phyloP scores from a whole-genome alignment of 495 filamentous ascomycete species.

The Aspergillus egyptiacus region DNA sequence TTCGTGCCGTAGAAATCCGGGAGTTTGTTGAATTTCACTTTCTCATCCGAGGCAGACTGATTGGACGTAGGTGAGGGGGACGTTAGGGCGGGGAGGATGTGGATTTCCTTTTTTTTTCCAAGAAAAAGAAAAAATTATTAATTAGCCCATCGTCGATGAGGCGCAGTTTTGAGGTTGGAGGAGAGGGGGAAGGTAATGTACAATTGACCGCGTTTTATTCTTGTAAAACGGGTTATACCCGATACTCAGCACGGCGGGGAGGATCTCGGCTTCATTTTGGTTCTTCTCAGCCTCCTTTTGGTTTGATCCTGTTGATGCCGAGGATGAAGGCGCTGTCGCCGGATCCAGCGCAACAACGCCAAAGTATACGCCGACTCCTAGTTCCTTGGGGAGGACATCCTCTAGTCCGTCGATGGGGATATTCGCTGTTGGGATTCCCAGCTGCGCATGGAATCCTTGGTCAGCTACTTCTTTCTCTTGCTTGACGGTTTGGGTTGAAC shows the following conservation, averaged over 20 bases:
- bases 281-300: background rate
- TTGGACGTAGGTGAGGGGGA: constrained; percentile 43
- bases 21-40: constrained; percentile 35
- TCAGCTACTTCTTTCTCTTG: background rate
- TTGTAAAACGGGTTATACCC: constrained; percentile 97
- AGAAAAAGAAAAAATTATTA: background rate
- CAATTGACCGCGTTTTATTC: constrained; percentile 70
- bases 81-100: constrained; percentile 62
- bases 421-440: constrained; percentile 96
- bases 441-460: constrained; percentile 32
- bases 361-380: constrained; percentile 82
- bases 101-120: constrained; percentile 60
- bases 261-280: constrained; percentile 46
- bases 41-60: no score
- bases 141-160: background rate
- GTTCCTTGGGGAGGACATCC: constrained; percentile 53
- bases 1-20: constrained; percentile 78
- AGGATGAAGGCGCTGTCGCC: constrained; percentile 3
- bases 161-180: background rate
- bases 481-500: background rate
- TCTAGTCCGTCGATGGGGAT: constrained; percentile 75
- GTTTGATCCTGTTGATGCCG: background rate
- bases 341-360: constrained; percentile 69
- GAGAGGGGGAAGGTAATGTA: constrained; percentile 14
- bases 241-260: constrained; percentile 88